Conservation (phyloP, 1,284 basidiomycete genomes). For the Hypsizygus ulmarius region DNA sequence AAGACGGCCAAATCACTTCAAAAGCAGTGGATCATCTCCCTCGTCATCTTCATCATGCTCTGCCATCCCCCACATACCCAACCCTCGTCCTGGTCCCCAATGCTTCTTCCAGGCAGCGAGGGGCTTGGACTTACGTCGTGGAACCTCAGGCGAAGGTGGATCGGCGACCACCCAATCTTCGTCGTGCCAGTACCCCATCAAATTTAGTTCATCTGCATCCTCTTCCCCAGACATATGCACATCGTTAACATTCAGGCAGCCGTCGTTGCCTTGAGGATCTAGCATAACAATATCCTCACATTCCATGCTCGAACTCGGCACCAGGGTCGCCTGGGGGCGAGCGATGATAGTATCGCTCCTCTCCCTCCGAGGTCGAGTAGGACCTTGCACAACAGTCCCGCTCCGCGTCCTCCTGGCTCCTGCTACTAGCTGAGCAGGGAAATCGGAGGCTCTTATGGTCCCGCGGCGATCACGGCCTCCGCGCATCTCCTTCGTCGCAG, state of each 20-base stretch:
- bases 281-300: slow-evolving; percentile 2
- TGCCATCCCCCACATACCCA: slow-evolving; percentile 14
- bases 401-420: slow-evolving; percentile 36
- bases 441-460: slow-evolving; percentile 49
- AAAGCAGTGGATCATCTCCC: slow-evolving; percentile 18
- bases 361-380: slow-evolving; percentile 18
- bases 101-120: slow-evolving; percentile 12
- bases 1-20: slow-evolving; percentile 8
- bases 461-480: slow-evolving; percentile 41
- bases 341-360: slow-evolving; percentile 24
- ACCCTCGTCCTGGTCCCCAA: slow-evolving; percentile 10
- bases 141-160: slow-evolving; percentile 31
- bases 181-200: slow-evolving; percentile 23
- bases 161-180: slow-evolving; percentile 30
- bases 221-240: slow-evolving; percentile 10
- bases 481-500: slow-evolving; percentile 12
- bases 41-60: slow-evolving; percentile 20
- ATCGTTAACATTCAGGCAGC: slow-evolving; percentile 3
- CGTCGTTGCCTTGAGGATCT: not conserved
- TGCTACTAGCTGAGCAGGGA: slow-evolving; percentile 14
- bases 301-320: slow-evolving; percentile 1
- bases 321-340: slow-evolving; percentile 1
- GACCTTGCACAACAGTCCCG: slow-evolving; percentile 34
- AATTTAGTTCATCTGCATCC: slow-evolving; percentile 5
- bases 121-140: slow-evolving; percentile 17